Evolutionary conservation across 2,329 filamentous ascomycete species (phyloP).

Genomic region (Niveomyces coronatus): DNA sequence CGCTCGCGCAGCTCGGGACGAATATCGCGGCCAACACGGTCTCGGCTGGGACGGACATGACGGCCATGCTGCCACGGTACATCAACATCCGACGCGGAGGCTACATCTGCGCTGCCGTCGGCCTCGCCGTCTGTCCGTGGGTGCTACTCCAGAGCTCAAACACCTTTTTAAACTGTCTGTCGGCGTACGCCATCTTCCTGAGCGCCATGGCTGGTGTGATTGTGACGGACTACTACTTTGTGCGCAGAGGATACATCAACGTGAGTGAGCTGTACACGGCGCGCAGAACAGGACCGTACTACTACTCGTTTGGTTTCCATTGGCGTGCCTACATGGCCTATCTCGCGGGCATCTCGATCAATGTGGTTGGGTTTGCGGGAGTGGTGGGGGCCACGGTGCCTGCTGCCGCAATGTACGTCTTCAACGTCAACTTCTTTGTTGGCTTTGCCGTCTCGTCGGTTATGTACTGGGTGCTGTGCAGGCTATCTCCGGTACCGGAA

Average conservation of each 20-base stretch:
- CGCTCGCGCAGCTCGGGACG: slow-evolving; percentile 75
- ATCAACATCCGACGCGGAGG: slow-evolving; percentile 79
- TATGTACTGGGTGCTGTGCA: slow-evolving; percentile 62
- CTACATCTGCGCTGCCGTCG: slow-evolving; percentile 72
- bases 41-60: slow-evolving; percentile 75
- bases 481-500: slow-evolving; percentile 60
- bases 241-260: slow-evolving; percentile 72
- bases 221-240: slow-evolving; percentile 75
- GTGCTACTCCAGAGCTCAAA: slow-evolving; percentile 65
- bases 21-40: slow-evolving; percentile 84
- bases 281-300: slow-evolving; percentile 58
- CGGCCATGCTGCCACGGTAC: slow-evolving; percentile 69
- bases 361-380: slow-evolving; percentile 83
- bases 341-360: slow-evolving; percentile 73
- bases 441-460: slow-evolving; percentile 62
- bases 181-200: slow-evolving; percentile 84
- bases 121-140: slow-evolving; percentile 80
- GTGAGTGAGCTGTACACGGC: slow-evolving; percentile 71
- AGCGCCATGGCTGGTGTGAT: slow-evolving; percentile 90
- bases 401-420: slow-evolving; percentile 70
- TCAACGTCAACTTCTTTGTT: slow-evolving; percentile 83
- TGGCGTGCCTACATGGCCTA: slow-evolving; percentile 81
- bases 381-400: slow-evolving; percentile 67
- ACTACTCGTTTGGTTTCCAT: slow-evolving; percentile 61
- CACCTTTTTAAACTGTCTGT: slow-evolving; percentile 85